phyloP scores from a whole-genome alignment of 306 rosid species.

The Carpinus viminea region DNA sequence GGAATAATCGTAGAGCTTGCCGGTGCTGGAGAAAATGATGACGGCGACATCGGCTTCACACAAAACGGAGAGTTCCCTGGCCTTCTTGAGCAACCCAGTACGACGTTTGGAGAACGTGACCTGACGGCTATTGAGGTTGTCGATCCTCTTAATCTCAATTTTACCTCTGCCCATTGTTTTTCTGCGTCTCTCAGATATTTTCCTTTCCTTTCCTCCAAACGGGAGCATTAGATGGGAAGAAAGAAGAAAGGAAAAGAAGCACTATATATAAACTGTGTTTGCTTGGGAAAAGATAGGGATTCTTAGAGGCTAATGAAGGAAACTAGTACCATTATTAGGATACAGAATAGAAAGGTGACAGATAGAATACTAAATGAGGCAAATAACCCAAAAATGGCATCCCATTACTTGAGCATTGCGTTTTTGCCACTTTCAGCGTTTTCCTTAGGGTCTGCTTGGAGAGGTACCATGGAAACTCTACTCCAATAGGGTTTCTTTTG shows the following conservation, averaged over 20 bases:
- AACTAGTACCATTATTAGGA: conserved; percentile 50
- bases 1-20: conserved; percentile 64
- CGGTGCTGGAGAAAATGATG: conserved; percentile 68
- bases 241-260: conserved; percentile 2
- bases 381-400: conserved; percentile 54
- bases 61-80: conserved; percentile 64
- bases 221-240: conserved; percentile 11
- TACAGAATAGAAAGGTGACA: conserved; percentile 37
- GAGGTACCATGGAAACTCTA: background rate
- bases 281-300: conserved; percentile 27
- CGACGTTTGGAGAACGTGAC: conserved; percentile 79
- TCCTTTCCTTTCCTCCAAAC: conserved; percentile 18
- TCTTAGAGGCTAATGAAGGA: conserved; percentile 39
- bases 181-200: background rate
- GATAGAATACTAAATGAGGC: conserved; percentile 50
- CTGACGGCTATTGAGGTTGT: conserved; percentile 70
- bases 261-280: conserved; percentile 21
- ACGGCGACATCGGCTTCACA: conserved; percentile 82
- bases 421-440: conserved; percentile 36
- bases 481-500: background rate
- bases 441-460: background rate
- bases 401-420: conserved; percentile 42
- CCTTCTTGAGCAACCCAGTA: conserved; percentile 71
- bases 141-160: conserved; percentile 76
- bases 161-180: conserved; percentile 66